Base-by-base conservation (phyloP, 2,329 filamentous ascomycete genomes). In the Alternaria incomplexa region DNA sequence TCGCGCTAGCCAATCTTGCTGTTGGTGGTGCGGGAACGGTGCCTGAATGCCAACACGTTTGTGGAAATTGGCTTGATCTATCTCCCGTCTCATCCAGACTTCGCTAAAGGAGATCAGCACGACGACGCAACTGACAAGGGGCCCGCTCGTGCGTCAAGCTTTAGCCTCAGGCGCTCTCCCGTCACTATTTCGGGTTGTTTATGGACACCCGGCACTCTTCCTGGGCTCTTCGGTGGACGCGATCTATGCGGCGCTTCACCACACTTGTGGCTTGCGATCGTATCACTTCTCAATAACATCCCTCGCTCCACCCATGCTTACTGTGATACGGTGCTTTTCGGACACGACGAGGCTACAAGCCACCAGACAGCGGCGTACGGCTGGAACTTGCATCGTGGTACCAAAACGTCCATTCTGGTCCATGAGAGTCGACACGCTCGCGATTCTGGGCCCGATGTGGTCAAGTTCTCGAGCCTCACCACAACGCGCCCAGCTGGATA, bases 111-210 rank as follows among this genome's bases (percentile, higher is more conserved):
- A 57, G 40, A 61, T 61, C 54, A 51, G 23, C 58, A 15, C 25
- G 25, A 47, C 17, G 56, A 26, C 59, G 51, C 17, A 58, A 26
- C 59, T 46, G 23, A 56, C 52, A 57, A 51, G 43, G 30, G 58
- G 61, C 58, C 61, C 56, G 56, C 59, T 59, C 48, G 61, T 50
- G 45, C 28, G 50, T 64, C 53, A 68, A 68, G 63, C 63, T 63
- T 66, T 61, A 58, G 56, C 61, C 56, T 68, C 61, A 61, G 63
- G 58, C 58, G 61, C 65, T 64, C 65, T 69, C 67, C 65, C 65
- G 61, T 63, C 55, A 44, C 67, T 69, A 68, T 68, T 68, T 52
- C 57, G 36, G 50, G 44, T 26, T 23, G 15, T 23, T 22, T 40
- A 44, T 51, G 25, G 36, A 17, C 23, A 36, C 46, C 51, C 48